phyloP scores from a whole-genome alignment of 1,284 basidiomycete genomes.

The Wallemia hederae region DNA sequence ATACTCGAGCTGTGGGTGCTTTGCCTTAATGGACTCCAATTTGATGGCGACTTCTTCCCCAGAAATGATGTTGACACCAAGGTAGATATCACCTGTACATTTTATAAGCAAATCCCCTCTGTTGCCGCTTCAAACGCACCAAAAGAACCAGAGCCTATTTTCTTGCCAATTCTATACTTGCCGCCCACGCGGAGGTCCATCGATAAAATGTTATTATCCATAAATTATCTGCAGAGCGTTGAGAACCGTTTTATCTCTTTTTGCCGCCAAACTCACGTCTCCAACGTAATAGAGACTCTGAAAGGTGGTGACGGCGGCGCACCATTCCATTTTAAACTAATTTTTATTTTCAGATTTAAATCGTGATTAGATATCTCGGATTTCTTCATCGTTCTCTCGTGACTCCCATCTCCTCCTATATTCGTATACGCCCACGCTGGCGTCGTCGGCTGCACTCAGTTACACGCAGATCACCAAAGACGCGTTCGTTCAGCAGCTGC shows the following conservation, averaged over 20 bases:
- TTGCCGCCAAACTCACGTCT: neutral
- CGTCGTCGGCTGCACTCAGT: too few relatives aligned
- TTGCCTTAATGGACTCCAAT: constrained; percentile 96
- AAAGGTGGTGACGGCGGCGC: neutral
- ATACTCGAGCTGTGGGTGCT: constrained; percentile 98
- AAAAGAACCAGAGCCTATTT: constrained; percentile 97
- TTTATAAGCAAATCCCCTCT: neutral
- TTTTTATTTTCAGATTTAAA: neutral
- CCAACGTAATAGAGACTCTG: too few relatives aligned
- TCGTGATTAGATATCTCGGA: too few relatives aligned
- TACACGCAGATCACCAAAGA: too few relatives aligned
- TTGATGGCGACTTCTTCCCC: constrained; percentile 99
- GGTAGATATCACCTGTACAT: constrained; percentile 72
- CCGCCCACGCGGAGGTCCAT: constrained; percentile 90
- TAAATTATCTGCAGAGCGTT: neutral
- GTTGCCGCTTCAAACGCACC: constrained; percentile 27
- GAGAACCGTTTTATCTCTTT: neutral
- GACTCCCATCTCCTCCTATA: too few relatives aligned
- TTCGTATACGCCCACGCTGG: too few relatives aligned
- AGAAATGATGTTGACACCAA: constrained; percentile 99
- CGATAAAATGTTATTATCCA: neutral
- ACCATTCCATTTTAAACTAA: neutral
- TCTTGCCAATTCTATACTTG: constrained; percentile 97
- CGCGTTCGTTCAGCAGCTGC: too few relatives aligned
- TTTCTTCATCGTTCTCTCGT: too few relatives aligned